Evolutionary conservation across 83 land plant genomes (phyloP).

Genomic region (Picea abies): DNA sequence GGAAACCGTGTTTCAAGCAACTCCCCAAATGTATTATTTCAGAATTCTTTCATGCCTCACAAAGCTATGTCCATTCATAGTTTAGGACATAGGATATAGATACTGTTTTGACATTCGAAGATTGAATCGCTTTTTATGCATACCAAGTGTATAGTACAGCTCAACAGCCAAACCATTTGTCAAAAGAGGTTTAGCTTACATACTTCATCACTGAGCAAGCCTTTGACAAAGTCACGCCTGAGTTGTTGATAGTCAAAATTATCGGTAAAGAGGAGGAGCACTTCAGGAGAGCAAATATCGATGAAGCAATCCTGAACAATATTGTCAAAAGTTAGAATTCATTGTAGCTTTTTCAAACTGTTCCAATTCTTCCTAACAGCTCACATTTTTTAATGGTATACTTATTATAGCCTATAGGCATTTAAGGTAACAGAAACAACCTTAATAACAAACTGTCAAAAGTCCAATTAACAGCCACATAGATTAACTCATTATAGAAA

Average conservation of each 20-base stretch:
- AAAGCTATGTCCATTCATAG: neutral
- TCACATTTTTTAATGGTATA: neutral
- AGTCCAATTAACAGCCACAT: neutral
- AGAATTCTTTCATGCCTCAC: neutral
- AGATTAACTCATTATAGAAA: neutral
- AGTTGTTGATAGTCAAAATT: conserved; percentile 96
- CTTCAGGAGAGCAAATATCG: conserved; percentile 92
- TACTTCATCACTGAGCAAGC: conserved; percentile 89
- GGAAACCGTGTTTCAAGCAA: neutral
- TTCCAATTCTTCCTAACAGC: conserved; percentile 7
- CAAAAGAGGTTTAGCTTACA: conserved; percentile 11
- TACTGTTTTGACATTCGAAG: neutral
- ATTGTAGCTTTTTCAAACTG: neutral
- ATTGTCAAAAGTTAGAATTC: conserved; percentile 10
- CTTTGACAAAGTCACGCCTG: conserved; percentile 89
- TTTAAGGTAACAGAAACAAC: neutral
- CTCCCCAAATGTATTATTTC: neutral
- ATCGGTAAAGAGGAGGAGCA: conserved; percentile 79
- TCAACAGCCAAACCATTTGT: neutral
- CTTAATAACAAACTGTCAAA: neutral
- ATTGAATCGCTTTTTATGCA: neutral
- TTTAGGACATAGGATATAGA: neutral
- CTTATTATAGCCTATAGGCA: no score
- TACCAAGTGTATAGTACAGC: neutral
- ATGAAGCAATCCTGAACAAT: conserved; percentile 85